Conservation (phyloP, 352 stramenopile genomes). For the Blastocystis sp. region DNA sequence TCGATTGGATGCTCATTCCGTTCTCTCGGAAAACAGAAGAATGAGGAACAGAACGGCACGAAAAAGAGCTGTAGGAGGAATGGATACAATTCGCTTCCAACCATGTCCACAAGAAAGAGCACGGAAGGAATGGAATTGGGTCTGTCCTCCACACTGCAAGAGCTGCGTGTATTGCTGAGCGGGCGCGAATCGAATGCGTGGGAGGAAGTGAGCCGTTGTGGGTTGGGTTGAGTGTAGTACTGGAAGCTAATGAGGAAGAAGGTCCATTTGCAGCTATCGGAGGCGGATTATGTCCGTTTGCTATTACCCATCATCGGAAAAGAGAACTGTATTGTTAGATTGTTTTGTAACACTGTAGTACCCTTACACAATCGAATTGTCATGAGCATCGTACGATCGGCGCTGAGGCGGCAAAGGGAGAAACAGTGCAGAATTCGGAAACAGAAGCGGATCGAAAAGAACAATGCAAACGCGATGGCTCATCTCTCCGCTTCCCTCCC, state of each 20-base stretch:
- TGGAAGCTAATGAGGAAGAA: slow-evolving; percentile 39
- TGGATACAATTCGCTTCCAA: neutral
- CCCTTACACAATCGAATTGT: slow-evolving; percentile 48
- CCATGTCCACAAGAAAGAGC: neutral
- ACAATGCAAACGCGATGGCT: neutral
- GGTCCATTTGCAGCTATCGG: neutral
- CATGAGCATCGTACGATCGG: neutral
- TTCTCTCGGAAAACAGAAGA: neutral
- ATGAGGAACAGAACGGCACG: neutral
- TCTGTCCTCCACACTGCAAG: neutral
- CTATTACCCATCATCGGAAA: slow-evolving; percentile 24
- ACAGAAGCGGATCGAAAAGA: neutral
- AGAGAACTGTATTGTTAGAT: slow-evolving; percentile 21
- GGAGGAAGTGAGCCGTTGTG: slow-evolving; percentile 1
- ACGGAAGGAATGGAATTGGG: neutral
- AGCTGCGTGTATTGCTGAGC: neutral
- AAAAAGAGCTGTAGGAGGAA: neutral
- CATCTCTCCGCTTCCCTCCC: neutral
- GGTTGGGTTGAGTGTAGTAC: slow-evolving; percentile 25
- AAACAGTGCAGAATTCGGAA: slow-evolving; percentile 5
- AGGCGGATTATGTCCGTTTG: neutral
- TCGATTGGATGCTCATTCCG: neutral
- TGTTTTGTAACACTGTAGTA: slow-evolving; percentile 4
- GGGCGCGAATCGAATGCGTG: neutral
- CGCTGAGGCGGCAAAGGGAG: neutral